Conservation (phyloP, 306 rosid genomes). For the Crataegus laevigata region DNA sequence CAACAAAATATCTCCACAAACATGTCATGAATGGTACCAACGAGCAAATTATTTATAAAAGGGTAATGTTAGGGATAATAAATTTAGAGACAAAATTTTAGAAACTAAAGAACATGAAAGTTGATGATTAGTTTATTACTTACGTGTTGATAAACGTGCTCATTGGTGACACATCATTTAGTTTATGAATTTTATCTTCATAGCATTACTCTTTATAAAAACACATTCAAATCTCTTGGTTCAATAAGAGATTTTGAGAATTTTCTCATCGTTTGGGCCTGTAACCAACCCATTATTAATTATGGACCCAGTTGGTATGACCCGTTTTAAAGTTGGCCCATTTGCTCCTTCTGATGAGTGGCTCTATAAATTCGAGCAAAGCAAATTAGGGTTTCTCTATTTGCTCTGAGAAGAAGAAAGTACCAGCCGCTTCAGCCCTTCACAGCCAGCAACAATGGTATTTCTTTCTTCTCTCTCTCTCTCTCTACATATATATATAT, state of each 20-base stretch:
- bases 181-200: too few species aligned
- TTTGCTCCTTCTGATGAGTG: neutral
- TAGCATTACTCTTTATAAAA: too few species aligned
- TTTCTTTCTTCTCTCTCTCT: neutral
- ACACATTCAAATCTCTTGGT: too few species aligned
- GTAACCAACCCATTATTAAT: neutral
- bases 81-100: too few species aligned
- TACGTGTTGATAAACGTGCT: too few species aligned
- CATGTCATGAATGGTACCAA: too few species aligned
- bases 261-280: neutral
- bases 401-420: neutral
- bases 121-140: too few species aligned
- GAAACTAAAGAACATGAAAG: too few species aligned
- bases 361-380: neutral
- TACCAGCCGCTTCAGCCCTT: neutral
- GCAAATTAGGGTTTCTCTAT: neutral
- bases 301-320: conserved; percentile 25
- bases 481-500: neutral
- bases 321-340: neutral
- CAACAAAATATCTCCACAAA: too few species aligned
- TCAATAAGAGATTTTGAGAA: neutral
- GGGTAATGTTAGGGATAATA: too few species aligned
- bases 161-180: too few species aligned
- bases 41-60: too few species aligned
- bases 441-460: conserved; percentile 13